Base-by-base conservation (phyloP, 2,329 filamentous ascomycete species). In the Claviceps quebecensis region DNA sequence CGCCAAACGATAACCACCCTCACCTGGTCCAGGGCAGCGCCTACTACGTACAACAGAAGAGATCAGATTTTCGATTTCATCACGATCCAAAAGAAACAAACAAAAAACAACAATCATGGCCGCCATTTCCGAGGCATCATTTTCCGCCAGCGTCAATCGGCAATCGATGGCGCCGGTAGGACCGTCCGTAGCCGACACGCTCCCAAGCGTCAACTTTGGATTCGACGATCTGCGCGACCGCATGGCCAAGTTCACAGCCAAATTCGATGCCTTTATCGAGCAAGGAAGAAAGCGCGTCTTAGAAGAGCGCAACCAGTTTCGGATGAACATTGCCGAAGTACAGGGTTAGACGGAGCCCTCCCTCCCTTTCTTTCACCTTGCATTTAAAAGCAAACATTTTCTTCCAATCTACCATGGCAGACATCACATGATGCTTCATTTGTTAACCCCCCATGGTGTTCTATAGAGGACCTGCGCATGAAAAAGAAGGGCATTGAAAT, bases 201-300 rank as follows among this genome's bases (percentile, higher is more conserved):
- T 98, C 8, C 93, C 93, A 38, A 87, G 78, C 65, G 86, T 95
- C 67, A 89, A 95, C 68, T 97, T 98, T 67, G 89, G 89, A 53
- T 97, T 97, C 67, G 90, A 97, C 60, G 88, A 96, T 59, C 71
- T 98, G 63, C 90, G 91, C 69, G 88, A 91, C 62, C 86, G 89
- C 69, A 97, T 98, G 93, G 78, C 84, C 50, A 87, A 86, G 56
- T 98, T 98, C 66, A 96, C 86, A 0, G 77, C 81, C 8, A 85
- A 81, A 59, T 98, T 98, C 60, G 93, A 98, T 64, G 82, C 83
- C 0, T 97, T 96, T 60, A 96, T 98, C 56, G 91, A 95, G 63
- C 83, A 87, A 56, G 89, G 90, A 0, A 79, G 91, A 48, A 94
- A 94, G 67, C 81, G 87, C 50, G 87, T 97, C 0, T 67, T 97